phyloP scores from a whole-genome alignment of 2,329 filamentous ascomycete genomes.

The Fonsecaea nubica region DNA sequence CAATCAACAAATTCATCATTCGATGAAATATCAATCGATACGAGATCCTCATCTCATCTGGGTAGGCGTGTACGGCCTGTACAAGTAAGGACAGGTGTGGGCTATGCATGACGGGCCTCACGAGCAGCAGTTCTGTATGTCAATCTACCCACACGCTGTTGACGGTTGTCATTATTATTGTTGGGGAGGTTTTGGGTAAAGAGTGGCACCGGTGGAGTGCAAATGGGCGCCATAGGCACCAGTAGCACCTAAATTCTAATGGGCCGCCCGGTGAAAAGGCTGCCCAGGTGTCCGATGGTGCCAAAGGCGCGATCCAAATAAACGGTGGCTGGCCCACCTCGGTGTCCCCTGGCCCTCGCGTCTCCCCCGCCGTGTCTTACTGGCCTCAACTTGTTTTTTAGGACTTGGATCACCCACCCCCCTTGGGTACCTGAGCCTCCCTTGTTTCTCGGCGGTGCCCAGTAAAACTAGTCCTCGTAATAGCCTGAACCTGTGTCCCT shows the following conservation, averaged over 20 bases:
- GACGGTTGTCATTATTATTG: background rate
- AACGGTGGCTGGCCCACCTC: background rate
- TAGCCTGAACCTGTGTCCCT: background rate
- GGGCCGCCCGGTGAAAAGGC: background rate
- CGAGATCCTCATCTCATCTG: background rate
- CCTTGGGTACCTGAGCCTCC: background rate
- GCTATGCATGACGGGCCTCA: background rate
- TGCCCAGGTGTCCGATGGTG: background rate
- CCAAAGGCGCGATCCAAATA: background rate
- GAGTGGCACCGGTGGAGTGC: conserved; percentile 1
- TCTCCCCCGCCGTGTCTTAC: background rate
- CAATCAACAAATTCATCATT: background rate
- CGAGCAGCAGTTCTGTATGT: background rate
- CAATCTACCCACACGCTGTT: background rate
- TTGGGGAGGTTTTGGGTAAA: background rate
- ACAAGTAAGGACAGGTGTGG: background rate
- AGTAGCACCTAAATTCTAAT: background rate
- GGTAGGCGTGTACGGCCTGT: background rate
- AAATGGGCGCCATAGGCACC: background rate
- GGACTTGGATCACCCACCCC: background rate
- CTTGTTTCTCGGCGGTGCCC: background rate
- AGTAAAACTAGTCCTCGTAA: background rate
- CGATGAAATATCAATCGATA: background rate
- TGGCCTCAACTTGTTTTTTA: background rate
- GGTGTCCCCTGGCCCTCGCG: background rate